Evolutionary conservation across 1,284 basidiomycete genomes (phyloP), one percentile per base, ranked within the genome.

Genomic region (Moesziomyces globuligerus): DNA sequence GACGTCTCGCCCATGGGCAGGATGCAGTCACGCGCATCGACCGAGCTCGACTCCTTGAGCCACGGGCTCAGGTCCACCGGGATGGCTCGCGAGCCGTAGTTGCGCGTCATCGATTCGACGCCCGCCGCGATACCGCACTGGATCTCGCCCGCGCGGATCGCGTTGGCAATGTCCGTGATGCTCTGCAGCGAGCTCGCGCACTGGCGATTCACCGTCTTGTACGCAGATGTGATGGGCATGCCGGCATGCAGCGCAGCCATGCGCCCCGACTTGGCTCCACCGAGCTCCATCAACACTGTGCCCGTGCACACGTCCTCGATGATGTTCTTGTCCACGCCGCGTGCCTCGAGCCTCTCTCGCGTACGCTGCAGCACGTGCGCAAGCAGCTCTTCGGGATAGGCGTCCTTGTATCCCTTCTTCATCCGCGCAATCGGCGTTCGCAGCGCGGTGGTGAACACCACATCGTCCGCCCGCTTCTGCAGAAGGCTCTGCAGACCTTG

Each of bases 231-330:
- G 48, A 62, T 47, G 57, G 61, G 58, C 49, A 59, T 56, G 4
- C 83, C 83, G 42, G 83, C 83, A 47, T 83, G 82, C n/a, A 83
- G 64, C 7, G 82, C 73, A 5, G 83, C 83, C 56, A 83, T 71
- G 23, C 83, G 65, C 29, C 82, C 83, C 29, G 72, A 76, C 48
- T 83, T 83, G 32, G 83, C 82, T 8, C 83, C 83, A n/a, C 83
- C 83, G 15, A 83, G 70, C 69, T 83, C 82, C 80, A 82, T 82
- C 21, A 83, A 65, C n/a, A 83, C 83, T 10, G 76, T 83, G 8
- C 83, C 83, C 24, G 77, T 78, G 70, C 75, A 75, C 39, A 83
- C 75, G 59, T 83, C 83, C 50, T 83, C 60, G 40, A 83, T 78
- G 17, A 78, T 69, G 41, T 71, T 51, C 49, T 80, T 74, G 58